phyloP scores from a whole-genome alignment of 495 filamentous ascomycete genomes.

The Hypoxylon rickii region DNA sequence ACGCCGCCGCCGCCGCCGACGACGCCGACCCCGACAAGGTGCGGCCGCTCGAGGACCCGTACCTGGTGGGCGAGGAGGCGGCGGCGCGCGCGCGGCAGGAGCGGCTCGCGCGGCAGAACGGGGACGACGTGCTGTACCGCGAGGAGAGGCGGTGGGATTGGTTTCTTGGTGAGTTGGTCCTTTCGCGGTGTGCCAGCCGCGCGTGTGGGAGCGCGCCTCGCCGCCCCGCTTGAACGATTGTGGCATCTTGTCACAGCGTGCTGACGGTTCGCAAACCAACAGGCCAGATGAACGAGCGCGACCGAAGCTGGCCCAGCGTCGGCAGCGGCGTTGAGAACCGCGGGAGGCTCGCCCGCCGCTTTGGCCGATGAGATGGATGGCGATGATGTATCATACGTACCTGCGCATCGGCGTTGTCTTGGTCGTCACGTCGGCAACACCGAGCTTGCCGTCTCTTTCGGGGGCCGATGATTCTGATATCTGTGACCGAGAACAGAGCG shows the following conservation, averaged over 20 bases:
- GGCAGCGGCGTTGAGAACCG: slow-evolving; percentile 42
- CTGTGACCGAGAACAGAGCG: not conserved
- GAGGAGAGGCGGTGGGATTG: slow-evolving; percentile 57
- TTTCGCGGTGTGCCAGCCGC: not conserved
- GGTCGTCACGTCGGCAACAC: not conserved
- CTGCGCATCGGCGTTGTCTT: not conserved
- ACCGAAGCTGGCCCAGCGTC: slow-evolving; percentile 53
- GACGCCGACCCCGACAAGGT: slow-evolving; percentile 27
- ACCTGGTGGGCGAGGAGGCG: slow-evolving; percentile 57
- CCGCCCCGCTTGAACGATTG: too few species aligned
- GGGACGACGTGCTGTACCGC: slow-evolving; percentile 47
- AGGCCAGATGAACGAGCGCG: slow-evolving; percentile 54
- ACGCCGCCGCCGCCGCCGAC: slow-evolving; percentile 11
- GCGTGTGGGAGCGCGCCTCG: too few species aligned
- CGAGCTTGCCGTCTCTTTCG: not conserved
- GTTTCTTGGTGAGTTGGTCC: slow-evolving; percentile 47
- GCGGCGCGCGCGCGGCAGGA: slow-evolving; percentile 46
- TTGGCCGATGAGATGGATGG: slow-evolving; percentile 31
- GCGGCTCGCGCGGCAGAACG: slow-evolving; percentile 51
- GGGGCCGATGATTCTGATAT: not conserved
- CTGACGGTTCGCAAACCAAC: slow-evolving; percentile 13
- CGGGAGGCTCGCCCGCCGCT: slow-evolving; percentile 41
- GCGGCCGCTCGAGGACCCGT: slow-evolving; percentile 57
- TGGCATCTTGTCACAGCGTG: not conserved
- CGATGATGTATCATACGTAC: not conserved